Conservation (phyloP, 2,329 filamentous ascomycete species). For the Aspergillus uvarum region DNA sequence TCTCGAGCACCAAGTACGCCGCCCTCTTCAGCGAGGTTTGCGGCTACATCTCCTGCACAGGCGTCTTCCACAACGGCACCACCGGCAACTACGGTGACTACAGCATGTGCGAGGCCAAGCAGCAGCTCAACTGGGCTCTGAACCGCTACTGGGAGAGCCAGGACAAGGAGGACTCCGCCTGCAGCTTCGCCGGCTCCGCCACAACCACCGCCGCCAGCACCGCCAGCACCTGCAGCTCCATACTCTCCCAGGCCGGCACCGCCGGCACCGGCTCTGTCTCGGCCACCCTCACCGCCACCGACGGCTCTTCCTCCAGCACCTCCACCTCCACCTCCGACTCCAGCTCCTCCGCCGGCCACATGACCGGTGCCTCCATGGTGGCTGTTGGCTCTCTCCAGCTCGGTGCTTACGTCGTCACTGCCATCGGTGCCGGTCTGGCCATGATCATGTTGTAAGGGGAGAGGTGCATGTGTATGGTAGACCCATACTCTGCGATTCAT, state of each 20-base stretch:
- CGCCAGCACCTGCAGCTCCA: slow-evolving; percentile 36
- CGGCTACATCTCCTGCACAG: slow-evolving; percentile 41
- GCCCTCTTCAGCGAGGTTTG: slow-evolving; percentile 62
- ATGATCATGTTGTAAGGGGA: neutral
- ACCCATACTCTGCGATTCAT: neutral
- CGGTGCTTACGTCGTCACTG: neutral
- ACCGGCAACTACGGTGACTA: slow-evolving; percentile 48
- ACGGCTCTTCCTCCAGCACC: neutral
- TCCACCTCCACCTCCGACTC: neutral
- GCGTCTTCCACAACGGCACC: slow-evolving; percentile 40
- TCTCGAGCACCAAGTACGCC: slow-evolving; percentile 22
- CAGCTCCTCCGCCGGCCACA: neutral
- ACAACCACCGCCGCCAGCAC: slow-evolving; percentile 35
- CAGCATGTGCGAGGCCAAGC: slow-evolving; percentile 44
- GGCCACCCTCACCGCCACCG: neutral
- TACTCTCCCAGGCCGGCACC: slow-evolving; percentile 43
- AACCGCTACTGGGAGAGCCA: slow-evolving; percentile 48
- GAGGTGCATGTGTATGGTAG: neutral
- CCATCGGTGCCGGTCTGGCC: neutral
- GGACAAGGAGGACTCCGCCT: slow-evolving; percentile 38
- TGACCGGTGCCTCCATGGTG: neutral
- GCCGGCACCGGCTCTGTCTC: slow-evolving; percentile 43
- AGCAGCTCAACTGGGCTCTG: slow-evolving; percentile 47
- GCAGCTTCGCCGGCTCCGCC: slow-evolving; percentile 45
- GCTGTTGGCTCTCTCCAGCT: neutral